Conservation (phyloP, 1,284 basidiomycete species). For the Cutaneotrichosporon dermatis region DNA sequence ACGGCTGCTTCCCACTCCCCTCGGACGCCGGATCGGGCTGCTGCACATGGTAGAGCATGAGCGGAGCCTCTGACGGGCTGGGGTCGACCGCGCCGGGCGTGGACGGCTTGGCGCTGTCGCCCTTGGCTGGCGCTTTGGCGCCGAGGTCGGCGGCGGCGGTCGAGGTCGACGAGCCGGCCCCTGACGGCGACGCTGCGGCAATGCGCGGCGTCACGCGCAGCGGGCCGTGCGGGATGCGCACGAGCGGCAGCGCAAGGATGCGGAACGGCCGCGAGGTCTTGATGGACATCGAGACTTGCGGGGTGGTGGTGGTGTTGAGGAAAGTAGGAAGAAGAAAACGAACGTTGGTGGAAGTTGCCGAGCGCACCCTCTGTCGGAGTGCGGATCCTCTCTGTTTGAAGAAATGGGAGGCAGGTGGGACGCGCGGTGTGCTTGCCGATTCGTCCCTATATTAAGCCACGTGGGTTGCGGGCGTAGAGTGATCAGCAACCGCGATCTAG, state of each 20-base stretch:
- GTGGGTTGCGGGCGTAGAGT: too few species aligned
- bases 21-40: constrained; percentile 11
- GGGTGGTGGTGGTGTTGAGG: not conserved
- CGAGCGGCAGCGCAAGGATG: constrained; percentile 42
- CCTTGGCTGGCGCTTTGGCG: not conserved
- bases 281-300: not conserved
- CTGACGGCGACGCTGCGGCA: not conserved
- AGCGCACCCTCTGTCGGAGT: not conserved
- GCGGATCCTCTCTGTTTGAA: not conserved
- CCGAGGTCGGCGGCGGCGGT: not conserved
- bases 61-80: constrained; percentile 9
- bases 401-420: too few species aligned
- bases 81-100: constrained; percentile 3
- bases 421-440: too few species aligned
- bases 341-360: not conserved
- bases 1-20: constrained; percentile 5
- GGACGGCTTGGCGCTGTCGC: not conserved
- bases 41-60: constrained; percentile 22
- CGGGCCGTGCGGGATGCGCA: constrained; percentile 31
- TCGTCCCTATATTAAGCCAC: too few species aligned
- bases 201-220: constrained; percentile 6
- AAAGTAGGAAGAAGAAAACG: not conserved
- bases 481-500: too few species aligned
- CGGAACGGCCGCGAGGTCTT: constrained; percentile 27
- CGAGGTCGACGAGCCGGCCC: not conserved